Percentiles rank a stretch among this genome's conserved stretches.
phyloP scores from a whole-genome alignment of 305 asterid species.

The Fraxinus velutina region DNA sequence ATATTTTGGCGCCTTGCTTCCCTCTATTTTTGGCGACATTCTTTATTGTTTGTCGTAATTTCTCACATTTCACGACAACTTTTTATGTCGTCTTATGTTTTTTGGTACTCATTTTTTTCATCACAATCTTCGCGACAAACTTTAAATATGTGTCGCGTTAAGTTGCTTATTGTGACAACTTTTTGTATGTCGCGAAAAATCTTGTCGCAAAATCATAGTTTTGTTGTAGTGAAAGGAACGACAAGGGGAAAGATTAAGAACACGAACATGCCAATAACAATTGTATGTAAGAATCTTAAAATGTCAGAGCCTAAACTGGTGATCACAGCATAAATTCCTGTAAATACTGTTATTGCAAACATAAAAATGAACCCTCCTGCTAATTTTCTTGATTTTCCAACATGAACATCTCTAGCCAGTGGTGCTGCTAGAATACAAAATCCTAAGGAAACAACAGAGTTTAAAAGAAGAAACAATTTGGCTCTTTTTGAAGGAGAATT shows the following conservation, averaged over 20 bases:
- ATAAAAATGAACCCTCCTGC: slow-evolving; percentile 51
- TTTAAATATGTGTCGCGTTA: too few species aligned
- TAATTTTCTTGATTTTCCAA: slow-evolving; percentile 42
- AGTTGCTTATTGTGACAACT: too few species aligned
- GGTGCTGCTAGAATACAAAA: slow-evolving; percentile 40
- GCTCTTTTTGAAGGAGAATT: slow-evolving; percentile 34
- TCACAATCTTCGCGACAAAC: too few species aligned
- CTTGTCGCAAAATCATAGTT: too few species aligned
- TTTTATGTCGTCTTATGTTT: too few species aligned
- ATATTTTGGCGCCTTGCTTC: too few species aligned
- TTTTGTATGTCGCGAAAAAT: too few species aligned
- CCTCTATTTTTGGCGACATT: too few species aligned
- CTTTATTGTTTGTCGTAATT: too few species aligned
- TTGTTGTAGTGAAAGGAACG: slow-evolving; percentile 31
- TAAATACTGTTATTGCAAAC: slow-evolving; percentile 40
- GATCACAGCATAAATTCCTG: slow-evolving; percentile 37
- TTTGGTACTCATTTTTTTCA: too few species aligned
- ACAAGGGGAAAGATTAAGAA: slow-evolving; percentile 38
- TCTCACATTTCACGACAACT: too few species aligned
- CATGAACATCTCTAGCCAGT: slow-evolving; percentile 26
- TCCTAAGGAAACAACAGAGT: slow-evolving; percentile 44
- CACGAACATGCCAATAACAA: slow-evolving; percentile 34
- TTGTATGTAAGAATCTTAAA: slow-evolving; percentile 11
- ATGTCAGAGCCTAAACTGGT: slow-evolving; percentile 39
- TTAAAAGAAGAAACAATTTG: slow-evolving; percentile 43